A percentile compares a stretch with the other conserved stretches of the same genome.
These are phyloP conservation scores for Dendrostoma leiphaemia DNA, from an alignment of 2,329 filamentous ascomycete genomes.

Conservation along the genomic window DNA sequence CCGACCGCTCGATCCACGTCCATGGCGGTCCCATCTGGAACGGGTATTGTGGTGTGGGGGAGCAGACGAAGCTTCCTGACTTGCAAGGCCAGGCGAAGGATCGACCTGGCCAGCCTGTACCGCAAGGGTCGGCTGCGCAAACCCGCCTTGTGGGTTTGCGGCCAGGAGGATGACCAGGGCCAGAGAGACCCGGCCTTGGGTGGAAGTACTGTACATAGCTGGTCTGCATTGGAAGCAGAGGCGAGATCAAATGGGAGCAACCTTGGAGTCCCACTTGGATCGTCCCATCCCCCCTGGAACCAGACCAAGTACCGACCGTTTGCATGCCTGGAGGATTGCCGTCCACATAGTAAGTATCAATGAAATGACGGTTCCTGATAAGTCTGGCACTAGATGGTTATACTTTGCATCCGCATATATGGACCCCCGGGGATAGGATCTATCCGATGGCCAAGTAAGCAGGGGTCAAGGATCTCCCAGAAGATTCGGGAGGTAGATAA, in stretches of 20 bases:
- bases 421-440: too few relatives aligned
- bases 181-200: background rate
- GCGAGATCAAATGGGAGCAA: background rate
- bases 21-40: background rate
- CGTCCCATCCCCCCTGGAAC: background rate
- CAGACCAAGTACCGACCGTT: too few relatives aligned
- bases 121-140: background rate
- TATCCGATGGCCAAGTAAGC: too few relatives aligned
- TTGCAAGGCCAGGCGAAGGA: background rate
- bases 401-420: too few relatives aligned
- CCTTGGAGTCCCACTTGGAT: background rate
- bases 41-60: background rate
- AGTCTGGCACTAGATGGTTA: too few relatives aligned
- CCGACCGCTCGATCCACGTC: background rate
- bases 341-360: too few relatives aligned
- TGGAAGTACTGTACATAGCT: too few relatives aligned
- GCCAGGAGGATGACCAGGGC: background rate
- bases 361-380: too few relatives aligned
- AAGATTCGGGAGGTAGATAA: too few relatives aligned
- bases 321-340: too few relatives aligned
- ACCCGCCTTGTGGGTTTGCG: background rate
- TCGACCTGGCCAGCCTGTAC: background rate
- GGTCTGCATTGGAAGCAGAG: background rate
- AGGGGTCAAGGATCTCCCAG: too few relatives aligned
- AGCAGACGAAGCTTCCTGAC: too few relatives aligned